These are phyloP conservation scores for Brassica balearica DNA, from an alignment of 441 rosid genomes.

Conservation along the genomic window DNA sequence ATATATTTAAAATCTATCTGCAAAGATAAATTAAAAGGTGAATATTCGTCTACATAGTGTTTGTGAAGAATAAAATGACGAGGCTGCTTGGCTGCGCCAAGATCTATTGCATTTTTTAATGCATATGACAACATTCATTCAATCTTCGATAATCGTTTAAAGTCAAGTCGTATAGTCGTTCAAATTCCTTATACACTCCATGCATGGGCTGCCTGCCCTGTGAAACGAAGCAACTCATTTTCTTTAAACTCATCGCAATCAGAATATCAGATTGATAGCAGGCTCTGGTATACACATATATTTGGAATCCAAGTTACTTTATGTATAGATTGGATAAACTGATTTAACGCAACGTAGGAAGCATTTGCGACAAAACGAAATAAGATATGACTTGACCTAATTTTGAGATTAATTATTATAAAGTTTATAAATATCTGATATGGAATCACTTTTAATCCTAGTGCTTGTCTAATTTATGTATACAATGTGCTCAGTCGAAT, in stretches of 20 bases:
- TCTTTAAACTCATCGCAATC: neutral
- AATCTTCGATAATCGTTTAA: neutral
- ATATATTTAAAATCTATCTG: neutral
- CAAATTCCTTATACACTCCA: neutral
- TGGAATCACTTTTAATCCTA: constrained; percentile 9
- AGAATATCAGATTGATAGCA: neutral
- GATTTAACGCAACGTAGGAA: neutral
- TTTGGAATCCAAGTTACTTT: neutral
- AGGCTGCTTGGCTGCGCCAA: constrained; percentile 32
- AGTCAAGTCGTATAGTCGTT: neutral
- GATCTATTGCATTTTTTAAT: constrained; percentile 5
- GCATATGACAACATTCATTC: neutral
- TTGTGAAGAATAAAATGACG: constrained; percentile 22
- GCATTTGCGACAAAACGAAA: neutral
- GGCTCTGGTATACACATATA: neutral
- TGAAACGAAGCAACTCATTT: constrained; percentile 18
- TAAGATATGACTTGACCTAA: neutral
- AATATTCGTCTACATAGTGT: constrained; percentile 7
- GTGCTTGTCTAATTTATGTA: neutral
- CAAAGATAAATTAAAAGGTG: constrained; percentile 1
- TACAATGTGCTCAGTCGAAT: neutral
- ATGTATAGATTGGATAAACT: neutral
- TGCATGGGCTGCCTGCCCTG: neutral
- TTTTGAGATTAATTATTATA: neutral
- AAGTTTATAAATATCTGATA: constrained; percentile 6